These are phyloP conservation scores for Penicillium mononematosum DNA, from an alignment of 495 filamentous ascomycete species.

Conservation along the genomic window DNA sequence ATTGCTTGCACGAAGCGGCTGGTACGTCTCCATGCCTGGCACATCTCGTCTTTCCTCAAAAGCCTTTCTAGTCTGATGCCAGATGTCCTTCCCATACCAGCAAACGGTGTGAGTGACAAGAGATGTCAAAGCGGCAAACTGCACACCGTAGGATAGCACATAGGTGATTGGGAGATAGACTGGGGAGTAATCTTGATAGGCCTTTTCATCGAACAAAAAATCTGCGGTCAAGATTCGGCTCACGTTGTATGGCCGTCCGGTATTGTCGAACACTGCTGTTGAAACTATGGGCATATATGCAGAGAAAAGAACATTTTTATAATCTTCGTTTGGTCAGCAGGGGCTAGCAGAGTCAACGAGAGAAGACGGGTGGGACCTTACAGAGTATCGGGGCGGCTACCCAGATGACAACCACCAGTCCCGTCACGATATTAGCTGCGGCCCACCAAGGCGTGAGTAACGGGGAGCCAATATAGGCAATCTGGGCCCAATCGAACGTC, in stretches of 20 bases:
- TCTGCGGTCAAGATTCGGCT: constrained; percentile 70
- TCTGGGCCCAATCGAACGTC: constrained; percentile 90
- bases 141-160: constrained; percentile 75
- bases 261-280: constrained; percentile 77
- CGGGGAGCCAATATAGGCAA: constrained; percentile 85
- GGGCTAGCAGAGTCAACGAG: background rate
- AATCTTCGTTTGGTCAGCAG: constrained; percentile 44
- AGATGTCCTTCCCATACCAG: constrained; percentile 34
- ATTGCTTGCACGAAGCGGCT: constrained; percentile 20
- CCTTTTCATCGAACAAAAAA: constrained; percentile 69
- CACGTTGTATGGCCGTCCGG: constrained; percentile 74
- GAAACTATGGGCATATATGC: constrained; percentile 76
- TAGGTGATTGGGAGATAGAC: constrained; percentile 84
- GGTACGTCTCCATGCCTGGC: constrained; percentile 25
- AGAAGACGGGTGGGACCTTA: constrained; percentile 11
- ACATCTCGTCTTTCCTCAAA: constrained; percentile 26
- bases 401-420: constrained; percentile 80
- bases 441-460: constrained; percentile 87
- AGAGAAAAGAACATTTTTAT: constrained; percentile 72
- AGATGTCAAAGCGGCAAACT: constrained; percentile 77
- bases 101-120: constrained; percentile 31
- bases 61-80: constrained; percentile 29
- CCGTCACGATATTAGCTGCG: constrained; percentile 79
- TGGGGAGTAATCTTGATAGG: constrained; percentile 74
- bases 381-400: constrained; percentile 68